Base-by-base conservation (phyloP, 371 early-diverging fungal genomes). In the Synchytrium microbalum region DNA sequence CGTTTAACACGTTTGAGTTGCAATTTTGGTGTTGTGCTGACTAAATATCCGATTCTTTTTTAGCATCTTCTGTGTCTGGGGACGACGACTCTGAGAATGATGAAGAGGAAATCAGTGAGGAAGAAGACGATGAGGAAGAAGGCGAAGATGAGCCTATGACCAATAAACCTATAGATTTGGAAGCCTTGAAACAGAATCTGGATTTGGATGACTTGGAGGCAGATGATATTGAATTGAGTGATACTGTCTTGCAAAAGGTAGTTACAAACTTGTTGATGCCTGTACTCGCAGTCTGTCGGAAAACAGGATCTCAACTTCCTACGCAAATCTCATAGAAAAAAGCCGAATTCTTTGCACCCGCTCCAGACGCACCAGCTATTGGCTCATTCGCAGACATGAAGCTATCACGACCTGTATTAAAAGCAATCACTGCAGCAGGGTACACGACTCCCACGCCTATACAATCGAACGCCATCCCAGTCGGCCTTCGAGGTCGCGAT, bases 401-500 rank as follows among this genome's bases (percentile, higher is more conserved):
- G 63, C 78, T 98, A 10, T 95, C 97, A 32, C 88, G 98, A 32
- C 96, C 95, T 28, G 89, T 99, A 54, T 80, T 99, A 60, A 93
- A 92, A 64, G 93, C 91, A 5, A 81, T 99, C 64, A 82, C 92
- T 2, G 81, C 83, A 54, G 83, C 96, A 56, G 93, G 94, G 14
- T 99, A 92, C 75, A 78, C 86, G 16, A 87, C 88, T 64, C 99
- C 99, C 0, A 99, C 99, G 2, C 86, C 88, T 16, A 99, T 99
- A 73, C 99, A 99, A 82, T 83, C 90, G 23, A 86, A 88, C 59
- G 88, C 99, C 16, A 96, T 99, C 74, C 99, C 99, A 1, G 73
- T 98, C 55, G 96, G 96, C 1, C 81, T 99, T 53, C 84, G 91
- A 69, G 99, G 99, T 68, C 91, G 93, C 70, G 99, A 99, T 77